These are phyloP conservation scores for Solanum pinnatisectum DNA, from an alignment of 257 asterid species.

Conservation along the genomic window DNA sequence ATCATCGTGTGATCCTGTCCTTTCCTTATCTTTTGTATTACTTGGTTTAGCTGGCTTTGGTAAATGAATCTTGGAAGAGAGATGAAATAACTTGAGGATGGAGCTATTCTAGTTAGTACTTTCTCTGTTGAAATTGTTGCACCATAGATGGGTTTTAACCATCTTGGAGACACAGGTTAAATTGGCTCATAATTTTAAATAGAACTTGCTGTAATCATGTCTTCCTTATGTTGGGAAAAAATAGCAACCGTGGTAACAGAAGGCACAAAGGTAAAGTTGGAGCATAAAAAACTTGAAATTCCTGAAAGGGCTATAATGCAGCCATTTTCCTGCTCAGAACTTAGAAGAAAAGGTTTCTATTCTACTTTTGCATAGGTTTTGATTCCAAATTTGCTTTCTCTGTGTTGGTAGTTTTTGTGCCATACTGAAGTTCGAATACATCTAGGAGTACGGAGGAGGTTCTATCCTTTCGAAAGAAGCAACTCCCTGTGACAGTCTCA, in stretches of 20 bases:
- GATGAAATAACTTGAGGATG: background rate
- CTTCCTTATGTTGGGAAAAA: background rate
- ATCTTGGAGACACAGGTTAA: background rate
- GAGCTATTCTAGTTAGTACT: background rate
- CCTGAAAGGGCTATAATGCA: background rate
- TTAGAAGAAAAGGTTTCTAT: background rate
- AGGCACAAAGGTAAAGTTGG: background rate
- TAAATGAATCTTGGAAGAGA: background rate
- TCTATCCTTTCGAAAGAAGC: background rate
- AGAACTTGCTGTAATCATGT: background rate
- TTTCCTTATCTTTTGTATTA: background rate
- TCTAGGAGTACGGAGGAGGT: background rate
- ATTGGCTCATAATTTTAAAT: background rate
- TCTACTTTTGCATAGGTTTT: background rate
- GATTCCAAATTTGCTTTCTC: background rate
- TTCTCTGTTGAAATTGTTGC: background rate
- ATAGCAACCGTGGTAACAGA: background rate
- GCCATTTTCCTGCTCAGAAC: background rate
- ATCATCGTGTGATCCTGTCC: background rate
- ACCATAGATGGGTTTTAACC: background rate
- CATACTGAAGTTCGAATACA: background rate
- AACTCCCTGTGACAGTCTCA: background rate
- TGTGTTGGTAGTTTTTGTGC: background rate
- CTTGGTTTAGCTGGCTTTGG: background rate
- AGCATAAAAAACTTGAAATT: background rate